These are phyloP conservation scores for Gardenia jasminoides DNA, from an alignment of 257 asterid genomes.

Conservation along the genomic window DNA sequence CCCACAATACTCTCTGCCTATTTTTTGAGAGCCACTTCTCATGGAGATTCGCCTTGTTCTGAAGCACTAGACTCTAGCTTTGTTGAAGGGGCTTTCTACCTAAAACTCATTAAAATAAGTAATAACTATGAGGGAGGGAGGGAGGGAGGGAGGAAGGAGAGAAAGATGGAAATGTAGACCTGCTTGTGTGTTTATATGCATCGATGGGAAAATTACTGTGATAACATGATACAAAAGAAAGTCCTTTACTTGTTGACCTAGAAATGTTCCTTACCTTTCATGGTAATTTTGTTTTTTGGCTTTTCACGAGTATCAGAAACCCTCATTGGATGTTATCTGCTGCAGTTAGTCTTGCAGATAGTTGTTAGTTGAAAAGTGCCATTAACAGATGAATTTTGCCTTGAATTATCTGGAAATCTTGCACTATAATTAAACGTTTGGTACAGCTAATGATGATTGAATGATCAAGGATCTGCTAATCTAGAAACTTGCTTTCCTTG, in stretches of 20 bases:
- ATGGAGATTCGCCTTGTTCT: neutral
- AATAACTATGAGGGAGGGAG: neutral
- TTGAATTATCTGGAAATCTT: neutral
- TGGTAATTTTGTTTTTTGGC: neutral
- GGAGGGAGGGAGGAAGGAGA: neutral
- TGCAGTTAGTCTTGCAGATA: neutral
- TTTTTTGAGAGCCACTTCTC: neutral
- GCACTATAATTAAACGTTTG: neutral
- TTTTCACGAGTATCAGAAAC: neutral
- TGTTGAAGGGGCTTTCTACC: neutral
- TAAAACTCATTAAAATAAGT: neutral
- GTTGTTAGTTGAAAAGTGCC: neutral
- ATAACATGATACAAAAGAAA: neutral
- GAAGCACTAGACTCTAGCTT: neutral
- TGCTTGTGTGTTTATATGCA: neutral
- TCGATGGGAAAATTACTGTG: neutral
- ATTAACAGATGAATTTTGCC: neutral
- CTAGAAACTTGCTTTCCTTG: neutral
- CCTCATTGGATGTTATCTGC: neutral
- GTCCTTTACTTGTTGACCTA: neutral
- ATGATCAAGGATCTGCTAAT: neutral
- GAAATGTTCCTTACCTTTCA: neutral
- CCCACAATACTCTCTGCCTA: neutral
- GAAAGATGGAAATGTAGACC: neutral
- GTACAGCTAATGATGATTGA: neutral